Evolutionary conservation across 1,284 basidiomycete species (phyloP).

Genomic region (Cyathus olla): DNA sequence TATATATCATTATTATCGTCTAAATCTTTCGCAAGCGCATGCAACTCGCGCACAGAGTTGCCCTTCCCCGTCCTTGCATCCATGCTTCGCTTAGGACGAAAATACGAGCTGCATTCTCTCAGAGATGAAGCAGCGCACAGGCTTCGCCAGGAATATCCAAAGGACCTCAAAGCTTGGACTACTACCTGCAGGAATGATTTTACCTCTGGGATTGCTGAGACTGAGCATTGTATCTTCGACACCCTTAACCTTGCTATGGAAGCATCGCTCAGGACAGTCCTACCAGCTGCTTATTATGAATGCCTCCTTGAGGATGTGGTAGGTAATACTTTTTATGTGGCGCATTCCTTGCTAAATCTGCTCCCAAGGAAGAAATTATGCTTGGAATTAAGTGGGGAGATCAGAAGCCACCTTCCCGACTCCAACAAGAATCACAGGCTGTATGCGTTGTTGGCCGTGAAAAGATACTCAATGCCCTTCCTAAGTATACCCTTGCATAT

Average conservation of each 20-base stretch:
- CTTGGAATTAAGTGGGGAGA: neutral
- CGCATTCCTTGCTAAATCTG: neutral
- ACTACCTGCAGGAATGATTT: too few species aligned
- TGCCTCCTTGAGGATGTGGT: too few species aligned
- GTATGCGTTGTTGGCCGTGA: neutral
- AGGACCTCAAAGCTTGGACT: neutral
- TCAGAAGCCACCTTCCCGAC: neutral
- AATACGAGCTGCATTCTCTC: neutral
- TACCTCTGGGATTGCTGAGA: too few species aligned
- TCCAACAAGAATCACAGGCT: neutral
- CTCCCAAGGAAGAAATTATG: neutral
- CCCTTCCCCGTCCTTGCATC: neutral
- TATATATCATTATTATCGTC: too few species aligned
- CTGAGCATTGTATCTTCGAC: too few species aligned
- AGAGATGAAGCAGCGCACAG: neutral
- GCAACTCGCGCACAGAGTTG: neutral
- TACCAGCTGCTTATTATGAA: too few species aligned
- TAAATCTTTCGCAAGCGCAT: too few species aligned
- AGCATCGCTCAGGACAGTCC: too few species aligned
- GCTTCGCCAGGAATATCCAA: neutral
- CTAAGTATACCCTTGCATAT: neutral
- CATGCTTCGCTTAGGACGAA: neutral
- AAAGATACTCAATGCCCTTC: neutral
- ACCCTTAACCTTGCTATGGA: too few species aligned
- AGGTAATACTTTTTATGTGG: too few species aligned